phyloP scores from a whole-genome alignment of 768 basidiomycete genomes.

The Amanita rubescens region DNA sequence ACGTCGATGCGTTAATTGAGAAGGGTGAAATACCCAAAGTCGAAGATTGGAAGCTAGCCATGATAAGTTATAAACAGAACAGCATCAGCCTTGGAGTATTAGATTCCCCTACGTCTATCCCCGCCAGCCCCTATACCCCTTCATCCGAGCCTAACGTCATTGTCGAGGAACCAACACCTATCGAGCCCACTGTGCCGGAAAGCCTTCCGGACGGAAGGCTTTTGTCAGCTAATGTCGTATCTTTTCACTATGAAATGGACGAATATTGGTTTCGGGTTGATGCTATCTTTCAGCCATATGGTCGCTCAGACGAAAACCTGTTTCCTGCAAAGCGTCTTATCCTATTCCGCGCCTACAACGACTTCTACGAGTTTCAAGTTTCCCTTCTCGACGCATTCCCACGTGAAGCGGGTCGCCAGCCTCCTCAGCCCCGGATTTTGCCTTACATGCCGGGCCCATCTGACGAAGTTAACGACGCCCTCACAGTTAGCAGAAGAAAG shows the following conservation, averaged over 20 bases:
- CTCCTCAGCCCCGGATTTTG: conserved; percentile 63
- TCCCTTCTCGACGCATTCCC: conserved; percentile 82
- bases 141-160: conserved; percentile 8
- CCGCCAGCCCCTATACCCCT: conserved; percentile 34
- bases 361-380: conserved; percentile 98
- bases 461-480: conserved; percentile 69
- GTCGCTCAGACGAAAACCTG: conserved; percentile 47
- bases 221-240: conserved; percentile 81
- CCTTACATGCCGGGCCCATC: conserved; percentile 98
- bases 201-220: conserved; percentile 78
- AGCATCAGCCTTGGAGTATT: conserved; percentile 93
- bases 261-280: conserved; percentile 98
- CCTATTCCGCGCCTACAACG: conserved; percentile 92
- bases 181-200: conserved; percentile 29
- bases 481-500: conserved; percentile 71
- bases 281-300: conserved; percentile 82
- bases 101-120: conserved; percentile 45
- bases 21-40: conserved; percentile 87
- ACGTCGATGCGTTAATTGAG: conserved; percentile 75
- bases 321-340: conserved; percentile 73
- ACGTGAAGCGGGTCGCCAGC: conserved; percentile 78
- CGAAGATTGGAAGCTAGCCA: conserved; percentile 98
- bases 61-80: conserved; percentile 92
- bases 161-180: conserved; percentile 23
- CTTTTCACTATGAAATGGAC: conserved; percentile 95